Evolutionary conservation across 495 filamentous ascomycete genomes (phyloP), one percentile per base, ranked within the genome.

Genomic region (Patellaria atrata): DNA sequence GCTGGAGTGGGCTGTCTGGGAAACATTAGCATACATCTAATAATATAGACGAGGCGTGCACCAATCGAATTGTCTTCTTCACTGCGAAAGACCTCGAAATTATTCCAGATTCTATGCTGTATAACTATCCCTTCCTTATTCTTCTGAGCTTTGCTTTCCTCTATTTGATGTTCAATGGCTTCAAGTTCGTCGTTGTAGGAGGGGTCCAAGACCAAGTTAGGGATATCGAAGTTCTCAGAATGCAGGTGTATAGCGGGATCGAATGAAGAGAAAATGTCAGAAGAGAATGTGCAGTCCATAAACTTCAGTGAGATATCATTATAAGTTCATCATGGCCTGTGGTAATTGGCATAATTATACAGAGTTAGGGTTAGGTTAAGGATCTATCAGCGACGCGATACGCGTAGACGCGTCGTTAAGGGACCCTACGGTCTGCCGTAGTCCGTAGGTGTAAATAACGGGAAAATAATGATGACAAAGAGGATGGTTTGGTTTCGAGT

Each of bases 151-250:
- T 57, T 62, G 3, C 43, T 38, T 41, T 79, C 71, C 27, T 55
- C 48, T n/a, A 60, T 52, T 24, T 64, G 47, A 3, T 60, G 41
- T 34, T 72, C 50, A 17, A 77, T 56, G 13, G 70, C 72, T 45
- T 75, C 70, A 31, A 80, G 37, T 24, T 80, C 75, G 62, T 77
- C 72, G 23, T 67, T 65, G 53, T 63, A 59, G 28, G 62, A 56
- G 43, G 50, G 51, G 12, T 32, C 22, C 22, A 40, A 22, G 18
- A 35, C 28, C 36, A 43, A 38, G 33, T 52, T 19, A 31, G 32
- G 19, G 27, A 36, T 10, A 5, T 38, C 35, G 36, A 33, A 28
- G 9, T 42, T 46, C 48, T 67, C 62, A 33, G 67, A 68, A 44
- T 68, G 60, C 19, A 71, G 61, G 38, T 63, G 51, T 20, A 69